Evolutionary conservation across 129 eudicot genomes (phyloP), one percentile per base, ranked within the genome.

Genomic region (Arctium lappa): DNA sequence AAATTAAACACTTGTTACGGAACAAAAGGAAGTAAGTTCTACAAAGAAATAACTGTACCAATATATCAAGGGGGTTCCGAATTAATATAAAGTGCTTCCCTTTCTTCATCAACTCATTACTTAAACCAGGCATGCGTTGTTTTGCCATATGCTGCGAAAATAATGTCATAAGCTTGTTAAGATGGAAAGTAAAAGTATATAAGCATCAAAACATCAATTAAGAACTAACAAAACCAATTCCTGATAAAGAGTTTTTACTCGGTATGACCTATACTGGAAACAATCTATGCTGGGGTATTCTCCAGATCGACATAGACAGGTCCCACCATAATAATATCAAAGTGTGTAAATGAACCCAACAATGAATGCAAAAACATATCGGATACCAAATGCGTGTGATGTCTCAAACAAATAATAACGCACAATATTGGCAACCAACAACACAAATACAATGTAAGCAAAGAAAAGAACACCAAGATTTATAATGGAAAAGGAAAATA

Each of bases 21-120:
- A 36, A 36, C 16, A 80, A 60, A 46, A 50, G 77, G 83, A 73
- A 73, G 33, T 8, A 73, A 42, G 79, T 56, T 46, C 1, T 11
- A 1, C 16, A 62, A 12, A 50, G 29, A 81, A 46, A 31, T 16
- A 39, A 76, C 78, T 78, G 13, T 88, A 95, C 99, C 99, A 95
- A 89, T 81, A 92, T 88, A 73, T 95, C 94, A 75, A 95, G 89
- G 48, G 99, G 99, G 81, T 95, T 95, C 70, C 98, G 87, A 38
- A 95, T 95, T 73, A 95, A 62, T 74, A 95, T 89, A 85, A 91
- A 87, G 92, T 95, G 99, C 81, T 93, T 95, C 86, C 99, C 99
- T 85, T 81, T 95, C 89, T 84, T 93, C 90, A 84, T 83, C 77
- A 95, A 77, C 44, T 90, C 98, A 18, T 90, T 86, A 11, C 86